Evolutionary conservation across 805 yeast species (phyloP), one percentile per base, ranked within the genome.

Genomic region (Candida loeiensis): DNA sequence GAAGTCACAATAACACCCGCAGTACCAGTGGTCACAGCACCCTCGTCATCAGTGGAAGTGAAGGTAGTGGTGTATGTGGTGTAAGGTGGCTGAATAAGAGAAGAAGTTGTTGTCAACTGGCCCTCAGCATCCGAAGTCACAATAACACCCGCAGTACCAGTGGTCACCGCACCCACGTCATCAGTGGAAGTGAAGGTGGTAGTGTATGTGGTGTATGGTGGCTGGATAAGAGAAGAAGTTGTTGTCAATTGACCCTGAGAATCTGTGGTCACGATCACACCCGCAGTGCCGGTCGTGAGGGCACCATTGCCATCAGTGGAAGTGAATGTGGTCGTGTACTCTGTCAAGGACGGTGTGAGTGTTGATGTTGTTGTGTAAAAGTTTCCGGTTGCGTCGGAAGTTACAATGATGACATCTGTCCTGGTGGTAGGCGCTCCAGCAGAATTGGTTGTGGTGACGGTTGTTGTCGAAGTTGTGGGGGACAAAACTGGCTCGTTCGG

Each of bases 281-380:
- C 44, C n/a, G 36, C 44, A 2, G 40, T 25, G 2, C 31, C 37
- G 3, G 57, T 53, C 1, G 40, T 26, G 6, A 36, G 12, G 12
- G 40, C 12, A 7, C 55, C 55, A 39, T 39, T 43, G 8, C 47
- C 16, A 32, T 43, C 37, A 13, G 54, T 46, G 18, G 47, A 40
- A 12, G 41, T 36, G 33, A 46, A 40, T 12, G 53, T 50, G 14
- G 56, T 50, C 27, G 54, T 50, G 46, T 46, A 52, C 5, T 40
- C 41, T 3, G 45, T 37, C 49, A 36, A 12, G 11, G 32, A 14
- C n/a, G 27, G 17, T 13, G 33, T 20, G 29, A 14, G 15, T 36
- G 15, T 6, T 20, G 51, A 46, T 4, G 53, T 48, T 11, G 46
- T 38, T 16, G 54, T 51, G 39, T 40, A 40, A 30, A 44, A 43